A percentile compares a stretch with the other conserved stretches of the same genome.
phyloP scores from a whole-genome alignment of 2,329 filamentous ascomycete genomes.

The Thielaviopsis musarum region DNA sequence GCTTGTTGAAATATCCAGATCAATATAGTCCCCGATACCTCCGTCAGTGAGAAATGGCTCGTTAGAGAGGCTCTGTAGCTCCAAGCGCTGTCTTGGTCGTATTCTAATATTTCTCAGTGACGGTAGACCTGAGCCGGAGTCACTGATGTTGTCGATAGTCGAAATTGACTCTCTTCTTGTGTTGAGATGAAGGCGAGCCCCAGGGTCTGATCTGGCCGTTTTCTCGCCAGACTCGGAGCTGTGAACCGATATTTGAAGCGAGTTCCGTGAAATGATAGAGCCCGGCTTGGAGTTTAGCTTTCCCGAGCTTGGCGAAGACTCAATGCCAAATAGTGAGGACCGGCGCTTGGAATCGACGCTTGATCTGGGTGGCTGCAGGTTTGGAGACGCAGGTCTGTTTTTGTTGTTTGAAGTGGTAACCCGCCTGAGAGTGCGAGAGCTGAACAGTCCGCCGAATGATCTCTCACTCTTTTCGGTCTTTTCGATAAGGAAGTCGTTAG shows the following conservation, averaged over 20 bases:
- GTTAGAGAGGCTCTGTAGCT: neutral
- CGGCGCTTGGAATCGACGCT: neutral
- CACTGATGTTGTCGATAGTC: neutral
- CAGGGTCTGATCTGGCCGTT: slow-evolving; percentile 1
- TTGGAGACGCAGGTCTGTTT: slow-evolving; percentile 12
- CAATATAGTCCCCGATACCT: neutral
- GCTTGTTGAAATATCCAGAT: neutral
- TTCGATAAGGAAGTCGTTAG: slow-evolving; percentile 11
- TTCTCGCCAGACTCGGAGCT: slow-evolving; percentile 3
- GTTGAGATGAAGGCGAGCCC: slow-evolving; percentile 2
- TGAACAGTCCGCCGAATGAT: slow-evolving; percentile 26
- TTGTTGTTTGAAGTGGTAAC: slow-evolving; percentile 14
- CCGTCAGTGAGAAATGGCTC: neutral
- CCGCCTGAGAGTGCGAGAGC: slow-evolving; percentile 23
- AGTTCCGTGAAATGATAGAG: slow-evolving; percentile 7
- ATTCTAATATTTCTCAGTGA: neutral
- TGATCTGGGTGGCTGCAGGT: neutral
- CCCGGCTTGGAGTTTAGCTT: slow-evolving; percentile 4
- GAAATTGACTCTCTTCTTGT: neutral
- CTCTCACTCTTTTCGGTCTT: slow-evolving; percentile 16
- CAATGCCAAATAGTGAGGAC: slow-evolving; percentile 7
- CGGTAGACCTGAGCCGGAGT: neutral
- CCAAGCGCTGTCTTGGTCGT: neutral
- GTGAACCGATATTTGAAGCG: slow-evolving; percentile 2
- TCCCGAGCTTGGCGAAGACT: slow-evolving; percentile 4